Base-by-base conservation (phyloP, 2,329 filamentous ascomycete species). In the Mollisia scopiformis region DNA sequence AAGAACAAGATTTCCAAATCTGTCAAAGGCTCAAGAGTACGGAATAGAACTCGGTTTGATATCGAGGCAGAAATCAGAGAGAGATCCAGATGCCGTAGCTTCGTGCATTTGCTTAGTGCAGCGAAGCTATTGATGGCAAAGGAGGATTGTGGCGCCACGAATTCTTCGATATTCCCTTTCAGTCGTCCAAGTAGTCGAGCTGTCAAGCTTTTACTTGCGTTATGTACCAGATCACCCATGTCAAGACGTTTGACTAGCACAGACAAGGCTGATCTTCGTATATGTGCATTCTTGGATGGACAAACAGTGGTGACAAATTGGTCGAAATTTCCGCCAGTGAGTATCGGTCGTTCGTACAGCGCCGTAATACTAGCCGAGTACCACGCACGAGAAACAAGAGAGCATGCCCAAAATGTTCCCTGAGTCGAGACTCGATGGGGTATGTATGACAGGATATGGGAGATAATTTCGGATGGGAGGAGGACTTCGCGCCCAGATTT, bases 211-310 rank as follows among this genome's bases (percentile, higher is more conserved):
- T 62, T 63, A 41, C 68, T 71, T 3, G 66, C 60, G 55, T 74
- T 71, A 31, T 75, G 72, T 7, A 72, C 72, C 11, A 75, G 61
- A 16, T 64, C 64, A 19, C 69, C 69, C 72, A 75, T 74, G 55
- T 74, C 72, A 7, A 75, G 68, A 14, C 59, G 55, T 25, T 61
- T 67, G 10, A 75, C 72, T 11, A 74, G 57, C 1, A 64, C 51
- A 1, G 72, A 66, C 5, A 75, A 64, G 1, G 71, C 58, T 7
- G 69, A 71, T 43, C 66, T 64, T 21, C 68, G 68, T n/a, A 74
- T 71, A 37, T 73, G 71, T 2, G 73, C 73, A 64, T 74, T 74
- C 57, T 74, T 74, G 30, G 72, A 73, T 13, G 73, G 73, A 59
- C 73, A 75, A 8, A 75, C 64, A 2, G 72, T 74, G 5, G 37